phyloP scores from a whole-genome alignment of 768 basidiomycete species.

The Pisolithus microcarpus region DNA sequence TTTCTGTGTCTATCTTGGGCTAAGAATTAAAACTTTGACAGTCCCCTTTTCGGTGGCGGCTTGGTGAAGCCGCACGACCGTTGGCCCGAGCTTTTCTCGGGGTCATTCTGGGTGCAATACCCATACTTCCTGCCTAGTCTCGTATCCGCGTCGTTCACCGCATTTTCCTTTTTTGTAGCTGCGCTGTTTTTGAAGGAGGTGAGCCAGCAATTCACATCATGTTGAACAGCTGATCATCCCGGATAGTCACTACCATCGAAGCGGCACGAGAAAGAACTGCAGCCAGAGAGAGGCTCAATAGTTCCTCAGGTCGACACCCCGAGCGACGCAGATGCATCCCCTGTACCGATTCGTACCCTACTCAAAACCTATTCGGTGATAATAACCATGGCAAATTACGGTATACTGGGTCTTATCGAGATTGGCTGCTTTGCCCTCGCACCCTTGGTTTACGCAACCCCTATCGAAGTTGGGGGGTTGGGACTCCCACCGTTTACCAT shows the following conservation, averaged over 20 bases:
- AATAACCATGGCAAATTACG: conserved; percentile 39
- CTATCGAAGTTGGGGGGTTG: conserved; percentile 37
- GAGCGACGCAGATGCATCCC: conserved; percentile 1
- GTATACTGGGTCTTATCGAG: conserved; percentile 36
- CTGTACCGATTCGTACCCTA: conserved; percentile 29
- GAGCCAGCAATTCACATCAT: background rate
- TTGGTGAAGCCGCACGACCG: conserved; percentile 49
- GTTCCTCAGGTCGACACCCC: background rate
- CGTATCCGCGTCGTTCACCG: conserved; percentile 12
- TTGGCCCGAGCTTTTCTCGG: conserved; percentile 43
- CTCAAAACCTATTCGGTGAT: conserved; percentile 26
- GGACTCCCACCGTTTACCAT: conserved; percentile 36
- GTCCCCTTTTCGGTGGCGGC: conserved; percentile 53
- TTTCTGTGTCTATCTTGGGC: too few species aligned
- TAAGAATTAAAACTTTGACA: conserved; percentile 13
- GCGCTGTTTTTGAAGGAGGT: conserved; percentile 27
- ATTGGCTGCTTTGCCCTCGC: conserved; percentile 32
- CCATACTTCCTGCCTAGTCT: conserved; percentile 34
- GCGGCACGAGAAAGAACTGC: background rate
- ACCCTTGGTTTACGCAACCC: conserved; percentile 41
- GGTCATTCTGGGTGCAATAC: conserved; percentile 29
- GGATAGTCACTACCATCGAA: conserved; percentile 23
- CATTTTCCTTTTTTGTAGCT: conserved; percentile 12
- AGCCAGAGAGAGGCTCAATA: conserved; percentile 1
- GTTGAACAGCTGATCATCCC: background rate